Base-by-base conservation (phyloP, 2,329 filamentous ascomycete species). In the Neospermospora avenae region DNA sequence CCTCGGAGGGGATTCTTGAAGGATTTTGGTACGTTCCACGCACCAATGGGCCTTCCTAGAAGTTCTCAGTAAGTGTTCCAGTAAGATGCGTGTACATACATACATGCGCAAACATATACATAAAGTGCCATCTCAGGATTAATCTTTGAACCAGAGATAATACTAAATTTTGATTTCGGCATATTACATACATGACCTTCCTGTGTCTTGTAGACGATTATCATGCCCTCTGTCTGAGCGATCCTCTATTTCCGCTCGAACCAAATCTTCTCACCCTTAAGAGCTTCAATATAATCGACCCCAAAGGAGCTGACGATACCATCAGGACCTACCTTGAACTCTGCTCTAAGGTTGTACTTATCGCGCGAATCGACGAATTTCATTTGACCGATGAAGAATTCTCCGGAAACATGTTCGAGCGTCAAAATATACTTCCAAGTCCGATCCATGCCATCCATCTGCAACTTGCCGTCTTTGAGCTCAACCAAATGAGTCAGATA, bases 381-480 rank as follows among this genome's bases (percentile, higher is more conserved):
- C 35, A 46, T 51, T n/a, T 62, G 60, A 1, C 55, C 58, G 11
- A 62, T 49, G 57, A 67, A 65, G 31, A 63, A 64, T 24, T 63
- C 60, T 7, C 62, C 60, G 22, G 57, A 63, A 6, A 63, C 57
- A 52, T 63, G 62, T 16, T 48, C 45, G 24, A 67, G 57, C 22
- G 37, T 51, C 24, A 64, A 24, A 5, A 48, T 57, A n/a, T 60
- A 59, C 20, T 37, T 57, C 60, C 57, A 64, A 3, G 55, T 61
- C 7, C 62, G 42, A 61, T 64, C 65, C 4, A 34, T 64, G 1
- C 53, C 56, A 52, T 65, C 57, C 11, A 61, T 28, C 3, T 60
- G 28, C 34, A 67, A 34, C 20, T 53, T 63, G 3, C 39, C 62
- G 11, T 64, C 57, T 25, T 58, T 54, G 11, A 58, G 20, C n/a